These are phyloP conservation scores for Trichoderma guizhouense DNA, from an alignment of 2,329 filamentous ascomycete species.

Conservation along the genomic window DNA sequence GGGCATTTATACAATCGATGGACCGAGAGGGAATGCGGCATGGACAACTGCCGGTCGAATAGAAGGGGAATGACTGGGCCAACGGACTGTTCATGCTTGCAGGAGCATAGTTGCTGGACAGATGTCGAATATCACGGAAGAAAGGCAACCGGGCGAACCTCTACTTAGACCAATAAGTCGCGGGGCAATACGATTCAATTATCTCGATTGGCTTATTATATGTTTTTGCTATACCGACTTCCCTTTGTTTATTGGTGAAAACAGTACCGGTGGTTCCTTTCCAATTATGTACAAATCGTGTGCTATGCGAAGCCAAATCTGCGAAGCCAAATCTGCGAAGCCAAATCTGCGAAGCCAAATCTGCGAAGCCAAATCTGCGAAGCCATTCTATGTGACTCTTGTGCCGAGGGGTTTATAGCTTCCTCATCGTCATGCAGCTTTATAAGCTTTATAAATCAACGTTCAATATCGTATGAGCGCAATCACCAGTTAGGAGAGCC, in stretches of 20 bases:
- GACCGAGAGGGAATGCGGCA: constrained; percentile 5
- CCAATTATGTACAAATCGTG: not conserved
- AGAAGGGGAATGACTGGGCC: not conserved
- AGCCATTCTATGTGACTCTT: not conserved
- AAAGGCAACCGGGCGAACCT: constrained; percentile 10
- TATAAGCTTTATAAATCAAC: not conserved
- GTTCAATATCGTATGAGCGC: not conserved
- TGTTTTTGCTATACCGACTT: not conserved
- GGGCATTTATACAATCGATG: not conserved
- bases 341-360: not conserved
- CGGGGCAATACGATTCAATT: constrained; percentile 4
- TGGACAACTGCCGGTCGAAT: not conserved
- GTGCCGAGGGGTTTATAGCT: not conserved
- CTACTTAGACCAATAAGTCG: constrained; percentile 4
- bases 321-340: not conserved
- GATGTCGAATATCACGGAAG: not conserved
- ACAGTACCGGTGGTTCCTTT: not conserved
- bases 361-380: not conserved
- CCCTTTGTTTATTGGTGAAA: not conserved
- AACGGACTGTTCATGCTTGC: not conserved
- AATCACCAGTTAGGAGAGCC: not conserved
- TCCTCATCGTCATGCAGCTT: not conserved
- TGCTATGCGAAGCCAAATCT: not conserved
- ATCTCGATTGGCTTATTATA: not conserved
- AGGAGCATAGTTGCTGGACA: not conserved